phyloP scores from a whole-genome alignment of 352 stramenopile genomes.

The Phytophthora sp. region DNA sequence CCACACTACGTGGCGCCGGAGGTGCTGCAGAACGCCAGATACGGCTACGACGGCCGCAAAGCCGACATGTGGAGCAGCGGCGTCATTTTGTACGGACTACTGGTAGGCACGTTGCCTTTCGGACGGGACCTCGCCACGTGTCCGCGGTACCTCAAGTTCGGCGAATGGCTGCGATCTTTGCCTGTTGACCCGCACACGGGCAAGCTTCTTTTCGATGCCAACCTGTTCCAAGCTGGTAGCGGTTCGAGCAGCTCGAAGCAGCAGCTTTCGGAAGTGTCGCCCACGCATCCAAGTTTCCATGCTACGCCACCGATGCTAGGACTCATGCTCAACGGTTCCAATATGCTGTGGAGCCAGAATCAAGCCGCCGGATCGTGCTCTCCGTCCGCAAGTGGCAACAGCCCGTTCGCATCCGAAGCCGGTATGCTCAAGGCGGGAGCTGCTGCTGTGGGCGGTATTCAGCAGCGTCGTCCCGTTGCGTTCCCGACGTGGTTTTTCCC shows the following conservation, averaged over 20 bases:
- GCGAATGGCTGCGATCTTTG: constrained; percentile 89
- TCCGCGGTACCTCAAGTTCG: constrained; percentile 94
- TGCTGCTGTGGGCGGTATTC: constrained; percentile 16
- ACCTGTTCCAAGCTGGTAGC: constrained; percentile 47
- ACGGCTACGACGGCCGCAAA: constrained; percentile 92
- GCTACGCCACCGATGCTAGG: constrained; percentile 40
- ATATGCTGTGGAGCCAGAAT: constrained; percentile 43
- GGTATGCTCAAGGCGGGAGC: constrained; percentile 30
- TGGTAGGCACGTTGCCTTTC: constrained; percentile 95
- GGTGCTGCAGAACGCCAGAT: constrained; percentile 90
- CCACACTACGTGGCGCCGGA: constrained; percentile 97
- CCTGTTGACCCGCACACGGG: constrained; percentile 65
- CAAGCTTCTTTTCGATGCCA: constrained; percentile 66
- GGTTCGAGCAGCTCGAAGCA: constrained; percentile 11
- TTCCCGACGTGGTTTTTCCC: constrained; percentile 90
- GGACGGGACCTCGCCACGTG: constrained; percentile 94
- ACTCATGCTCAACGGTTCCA: constrained; percentile 43
- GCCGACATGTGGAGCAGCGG: constrained; percentile 94
- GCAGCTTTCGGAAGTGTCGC: constrained; percentile 28
- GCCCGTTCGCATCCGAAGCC: constrained; percentile 24
- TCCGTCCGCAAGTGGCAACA: constrained; percentile 26
- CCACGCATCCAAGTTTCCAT: constrained; percentile 32
- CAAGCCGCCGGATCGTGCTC: constrained; percentile 26
- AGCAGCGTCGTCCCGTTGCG: constrained; percentile 48
- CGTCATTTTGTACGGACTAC: constrained; percentile 93